Base-by-base conservation (phyloP, 2,329 filamentous ascomycete genomes). In the Cercospora janseana region DNA sequence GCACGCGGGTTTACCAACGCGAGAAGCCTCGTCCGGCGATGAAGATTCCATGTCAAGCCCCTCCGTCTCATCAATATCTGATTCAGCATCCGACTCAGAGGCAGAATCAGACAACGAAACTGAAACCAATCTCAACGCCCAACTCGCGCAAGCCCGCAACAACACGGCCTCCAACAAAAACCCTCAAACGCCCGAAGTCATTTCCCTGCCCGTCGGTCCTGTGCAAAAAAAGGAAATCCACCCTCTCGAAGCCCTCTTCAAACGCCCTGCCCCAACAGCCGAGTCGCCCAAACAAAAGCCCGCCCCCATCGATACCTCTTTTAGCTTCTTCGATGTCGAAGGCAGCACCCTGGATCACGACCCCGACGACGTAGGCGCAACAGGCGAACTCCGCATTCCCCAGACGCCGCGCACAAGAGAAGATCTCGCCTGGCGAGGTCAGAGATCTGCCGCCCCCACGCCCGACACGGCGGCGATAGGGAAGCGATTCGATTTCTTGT, bases 211-310 rank as follows among this genome's bases (percentile, higher is more conserved):
- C 8, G 49, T 55, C 13, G 49, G 52, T 18, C 40, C 47, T 21
- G 46, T 49, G 7, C 32, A 38, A 40, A 34, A 42, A n/a, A 63
- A 54, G 61, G 67, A 71, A 54, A 74, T 95, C 0, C 92, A 97
- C 60, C 92, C 93, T 0, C 78, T 97, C 1, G 91, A 97, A 73
- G 89, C 89, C 0, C 79, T 97, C 2, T 98, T 94, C 77, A 97
- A 96, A 72, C 82, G 82, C 4, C 70, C 80, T 0, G 78, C 81
- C 27, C 68, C 73, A 24, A 68, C 69, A 3, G 69, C 66, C 44
- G 60, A 62, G 57, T 44, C 69, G 49, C 66, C 55, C 57, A 76
- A 64, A 49, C 66, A 66, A 4, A 71, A 54, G 58, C 72, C 61
- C 43, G 70, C 56, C 20, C 72, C 60, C 44, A 74, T 73, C 60